phyloP scores from a whole-genome alignment of 2,329 filamentous ascomycete species.

The Aspergillus caelatus region DNA sequence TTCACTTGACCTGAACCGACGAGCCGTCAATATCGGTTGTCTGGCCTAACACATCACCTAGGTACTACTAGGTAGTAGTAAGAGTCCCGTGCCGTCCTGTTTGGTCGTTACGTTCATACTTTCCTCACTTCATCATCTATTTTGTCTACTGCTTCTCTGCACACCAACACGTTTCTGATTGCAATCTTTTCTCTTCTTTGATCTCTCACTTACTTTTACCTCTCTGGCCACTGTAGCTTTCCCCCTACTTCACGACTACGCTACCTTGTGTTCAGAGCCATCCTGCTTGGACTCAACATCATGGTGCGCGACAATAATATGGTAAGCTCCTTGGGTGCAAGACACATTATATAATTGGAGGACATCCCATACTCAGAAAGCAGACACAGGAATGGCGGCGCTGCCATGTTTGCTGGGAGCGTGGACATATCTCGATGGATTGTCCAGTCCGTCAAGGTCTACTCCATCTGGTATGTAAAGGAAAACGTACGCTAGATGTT shows the following conservation, averaged over 20 bases:
- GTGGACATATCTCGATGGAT: slow-evolving; percentile 1
- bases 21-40: no score
- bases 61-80: no score
- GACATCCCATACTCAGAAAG: neutral
- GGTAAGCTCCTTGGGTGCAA: neutral
- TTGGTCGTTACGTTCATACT: neutral
- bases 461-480: neutral
- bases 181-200: neutral
- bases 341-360: neutral
- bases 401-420: slow-evolving; percentile 6
- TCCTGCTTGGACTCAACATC: neutral
- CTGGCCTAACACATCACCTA: no score
- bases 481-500: neutral
- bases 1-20: neutral
- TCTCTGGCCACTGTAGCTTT: neutral
- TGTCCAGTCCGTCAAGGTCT: neutral
- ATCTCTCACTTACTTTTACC: neutral
- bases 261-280: neutral
- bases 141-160: neutral
- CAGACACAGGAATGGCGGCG: neutral
- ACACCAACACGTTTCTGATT: neutral
- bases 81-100: neutral
- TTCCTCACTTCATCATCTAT: neutral
- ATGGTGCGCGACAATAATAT: neutral
- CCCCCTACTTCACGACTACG: neutral